Conservation (phyloP, 352 stramenopile genomes). For the Halophytophthora polymorphica region DNA sequence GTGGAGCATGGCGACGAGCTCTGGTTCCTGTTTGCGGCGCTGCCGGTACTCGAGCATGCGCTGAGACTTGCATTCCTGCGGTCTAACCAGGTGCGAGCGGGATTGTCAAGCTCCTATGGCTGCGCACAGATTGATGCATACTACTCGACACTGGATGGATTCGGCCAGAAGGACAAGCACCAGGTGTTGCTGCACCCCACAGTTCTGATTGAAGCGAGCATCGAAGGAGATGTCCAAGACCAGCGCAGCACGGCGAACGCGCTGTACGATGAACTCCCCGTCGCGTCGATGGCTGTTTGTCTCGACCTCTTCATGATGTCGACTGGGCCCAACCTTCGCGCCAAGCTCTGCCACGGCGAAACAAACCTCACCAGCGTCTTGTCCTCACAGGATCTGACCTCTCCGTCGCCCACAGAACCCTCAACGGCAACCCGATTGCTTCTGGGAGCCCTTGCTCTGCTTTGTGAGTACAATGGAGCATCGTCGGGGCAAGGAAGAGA, state of each 20-base stretch:
- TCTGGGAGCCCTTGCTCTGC: conserved; percentile 27
- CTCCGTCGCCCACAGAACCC: neutral
- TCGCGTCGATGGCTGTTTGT: conserved; percentile 35
- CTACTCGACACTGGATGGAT: conserved; percentile 78
- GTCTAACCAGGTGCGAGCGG: conserved; percentile 29
- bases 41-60: conserved; percentile 68
- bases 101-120: conserved; percentile 33
- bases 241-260: conserved; percentile 30
- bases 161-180: conserved; percentile 73
- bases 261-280: conserved; percentile 47
- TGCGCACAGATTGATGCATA: conserved; percentile 64
- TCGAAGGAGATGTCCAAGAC: neutral
- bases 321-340: conserved; percentile 55
- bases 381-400: neutral
- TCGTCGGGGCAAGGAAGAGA: no score
- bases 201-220: conserved; percentile 20
- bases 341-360: conserved; percentile 74
- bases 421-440: conserved; percentile 36
- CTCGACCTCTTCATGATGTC: conserved; percentile 83
- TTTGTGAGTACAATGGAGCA: conserved; percentile 17
- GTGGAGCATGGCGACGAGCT: conserved; percentile 35
- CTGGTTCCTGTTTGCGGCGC: conserved; percentile 50
- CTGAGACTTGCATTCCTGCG: conserved; percentile 57
- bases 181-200: conserved; percentile 58
- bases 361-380: conserved; percentile 34